Conservation (phyloP, 169 alveolate genomes). For the Babesia ovata region DNA sequence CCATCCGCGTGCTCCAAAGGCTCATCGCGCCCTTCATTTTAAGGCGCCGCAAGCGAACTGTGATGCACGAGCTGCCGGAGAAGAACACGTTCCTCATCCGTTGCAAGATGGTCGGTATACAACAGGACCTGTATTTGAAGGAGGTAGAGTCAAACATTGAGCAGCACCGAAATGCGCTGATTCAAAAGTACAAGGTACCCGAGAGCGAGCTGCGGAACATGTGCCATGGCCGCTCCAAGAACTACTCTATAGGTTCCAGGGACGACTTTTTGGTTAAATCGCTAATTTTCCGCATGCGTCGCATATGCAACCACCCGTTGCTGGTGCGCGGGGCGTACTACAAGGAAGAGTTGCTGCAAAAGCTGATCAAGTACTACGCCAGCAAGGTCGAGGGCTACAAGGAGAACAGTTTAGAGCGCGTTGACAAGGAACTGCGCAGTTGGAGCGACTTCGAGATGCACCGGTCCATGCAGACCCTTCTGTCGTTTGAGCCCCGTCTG, state of each 20-base stretch:
- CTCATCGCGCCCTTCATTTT: conserved; percentile 88
- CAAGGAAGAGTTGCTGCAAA: conserved; percentile 72
- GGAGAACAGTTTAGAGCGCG: conserved; percentile 73
- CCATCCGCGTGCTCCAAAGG: conserved; percentile 65
- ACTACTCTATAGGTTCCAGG: conserved; percentile 26
- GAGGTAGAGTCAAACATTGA: conserved; percentile 56
- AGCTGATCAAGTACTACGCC: conserved; percentile 68
- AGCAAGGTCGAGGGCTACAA: conserved; percentile 74
- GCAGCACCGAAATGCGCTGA: conserved; percentile 19
- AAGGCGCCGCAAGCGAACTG: conserved; percentile 85
- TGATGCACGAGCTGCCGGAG: conserved; percentile 83
- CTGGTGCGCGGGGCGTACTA: conserved; percentile 81
- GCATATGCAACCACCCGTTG: conserved; percentile 90
- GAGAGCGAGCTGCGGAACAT: conserved; percentile 11
- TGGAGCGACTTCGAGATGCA: conserved; percentile 82
- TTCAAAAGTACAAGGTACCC: conserved; percentile 11
- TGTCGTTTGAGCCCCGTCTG: conserved; percentile 55
- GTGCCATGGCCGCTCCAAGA: conserved; percentile 11
- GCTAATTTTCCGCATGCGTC: conserved; percentile 81
- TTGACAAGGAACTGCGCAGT: conserved; percentile 68
- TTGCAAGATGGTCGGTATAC: conserved; percentile 69
- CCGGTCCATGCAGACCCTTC: conserved; percentile 63
- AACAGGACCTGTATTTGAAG: conserved; percentile 63
- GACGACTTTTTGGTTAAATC: conserved; percentile 80
- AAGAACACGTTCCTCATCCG: conserved; percentile 73